Base-by-base conservation (phyloP, 1,284 basidiomycete genomes). In the Mycosarcoma maydis region DNA sequence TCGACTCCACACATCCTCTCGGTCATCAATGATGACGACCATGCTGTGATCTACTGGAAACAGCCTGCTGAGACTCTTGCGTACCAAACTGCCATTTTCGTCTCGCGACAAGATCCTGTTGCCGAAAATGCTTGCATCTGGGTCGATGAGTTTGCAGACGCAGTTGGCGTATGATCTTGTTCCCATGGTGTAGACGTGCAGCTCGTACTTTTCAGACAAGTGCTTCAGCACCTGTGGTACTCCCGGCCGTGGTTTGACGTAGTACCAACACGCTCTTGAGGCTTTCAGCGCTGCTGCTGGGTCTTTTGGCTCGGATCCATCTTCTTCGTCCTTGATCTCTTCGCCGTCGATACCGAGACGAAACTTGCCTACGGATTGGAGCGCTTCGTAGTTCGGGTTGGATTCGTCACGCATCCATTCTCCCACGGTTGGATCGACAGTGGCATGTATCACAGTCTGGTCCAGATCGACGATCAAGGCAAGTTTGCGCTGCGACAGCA, bases 151-250 rank as follows among this genome's bases (percentile, higher is more conserved):
- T 53, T 89, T 88, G 84, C 94, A 97, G 16, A 98, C 94, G 82
- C 94, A 89, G 83, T 94, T 91, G 36, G 95, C 95, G 82, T 98
- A 98, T 39, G 93, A 90, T 38, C 95, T 88, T 17, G 95, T 98
- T 51, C 95, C 95, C 94, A 98, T 98, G 23, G 95, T 98, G 84
- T 98, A 98, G 45, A 98, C 94, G 83, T 98, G 95, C 91, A 98
- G 92, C 84, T 98, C 93, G 83, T 96, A 98, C 77, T 90, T 89
- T 53, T 86, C 83, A 39, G 90, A 87, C 70, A 92, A 86, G 40
- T 86, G 84, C 59, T 85, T 83, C 46, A 98, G 85, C 80, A 98
- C 97, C 38, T 87, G 85, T 41, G 86, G 83, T 82, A 94, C 87
- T n/a, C 93, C 92, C 0, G 95, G 95, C 70, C 95, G 94, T 71